Percentiles rank a stretch among this genome's conserved stretches.
Evolutionary conservation across 345 rosid genomes (phyloP).

Genomic region (Populus nigra): DNA sequence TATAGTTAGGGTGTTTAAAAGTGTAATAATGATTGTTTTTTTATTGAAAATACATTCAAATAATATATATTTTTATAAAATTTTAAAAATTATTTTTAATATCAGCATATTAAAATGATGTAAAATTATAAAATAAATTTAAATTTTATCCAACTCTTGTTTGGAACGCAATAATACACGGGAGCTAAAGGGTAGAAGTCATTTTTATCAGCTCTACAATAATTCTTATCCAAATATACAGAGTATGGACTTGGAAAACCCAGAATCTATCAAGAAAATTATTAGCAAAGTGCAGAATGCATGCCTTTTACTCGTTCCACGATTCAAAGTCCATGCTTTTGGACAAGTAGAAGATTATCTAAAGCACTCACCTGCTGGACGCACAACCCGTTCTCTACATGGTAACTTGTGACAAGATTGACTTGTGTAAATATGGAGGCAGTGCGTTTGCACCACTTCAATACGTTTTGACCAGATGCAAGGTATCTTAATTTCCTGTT

Average conservation of each 20-base stretch:
- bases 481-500: not conserved
- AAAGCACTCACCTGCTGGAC: not conserved
- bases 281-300: not conserved
- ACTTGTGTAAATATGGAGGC: not conserved
- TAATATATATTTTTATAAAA: too few species aligned
- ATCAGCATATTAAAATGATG: accelerated
- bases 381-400: not conserved
- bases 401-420: not conserved
- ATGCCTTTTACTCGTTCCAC: not conserved
- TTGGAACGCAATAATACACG: too few species aligned
- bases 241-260: not conserved
- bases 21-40: too few species aligned
- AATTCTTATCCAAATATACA: not conserved
- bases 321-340: not conserved
- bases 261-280: not conserved
- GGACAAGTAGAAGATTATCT: not conserved
- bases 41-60: too few species aligned
- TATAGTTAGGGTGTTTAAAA: too few species aligned
- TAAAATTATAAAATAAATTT: too few species aligned
- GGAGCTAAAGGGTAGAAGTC: not conserved
- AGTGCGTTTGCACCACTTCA: not conserved
- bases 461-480: not conserved
- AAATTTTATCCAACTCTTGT: too few species aligned
- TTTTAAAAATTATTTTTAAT: too few species aligned
- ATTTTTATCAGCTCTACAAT: not conserved